Evolutionary conservation across 495 filamentous ascomycete species (phyloP).

Genomic region (Pyronema domesticum): DNA sequence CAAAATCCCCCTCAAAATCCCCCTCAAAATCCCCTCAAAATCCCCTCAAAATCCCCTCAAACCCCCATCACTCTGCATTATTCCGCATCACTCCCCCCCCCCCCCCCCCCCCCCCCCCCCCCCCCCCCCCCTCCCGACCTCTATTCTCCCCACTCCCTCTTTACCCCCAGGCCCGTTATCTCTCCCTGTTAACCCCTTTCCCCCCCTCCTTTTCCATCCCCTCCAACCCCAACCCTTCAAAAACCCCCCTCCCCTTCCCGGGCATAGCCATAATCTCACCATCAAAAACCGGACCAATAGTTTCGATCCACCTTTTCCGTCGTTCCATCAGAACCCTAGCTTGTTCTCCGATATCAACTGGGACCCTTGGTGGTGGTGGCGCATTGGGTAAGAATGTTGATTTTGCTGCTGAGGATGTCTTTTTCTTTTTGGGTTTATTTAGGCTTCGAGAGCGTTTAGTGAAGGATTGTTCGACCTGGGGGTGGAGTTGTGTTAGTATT

Average conservation of each 20-base stretch:
- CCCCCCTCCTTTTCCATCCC: constrained; percentile 40
- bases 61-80: no score
- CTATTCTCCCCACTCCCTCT: not conserved
- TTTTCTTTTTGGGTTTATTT: constrained; percentile 76
- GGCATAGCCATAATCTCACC: constrained; percentile 47
- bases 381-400: constrained; percentile 37
- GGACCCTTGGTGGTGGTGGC: constrained; percentile 35
- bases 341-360: constrained; percentile 77
- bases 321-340: constrained; percentile 82
- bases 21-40: no score
- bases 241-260: constrained; percentile 34
- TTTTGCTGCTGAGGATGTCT: constrained; percentile 25
- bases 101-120: no score
- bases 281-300: constrained; percentile 71
- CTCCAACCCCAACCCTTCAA: constrained; percentile 39
- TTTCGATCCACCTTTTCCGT: constrained; percentile 66
- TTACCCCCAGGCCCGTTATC: not conserved
- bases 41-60: no score
- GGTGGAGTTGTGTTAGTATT: not conserved
- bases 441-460: constrained; percentile 90
- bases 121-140: not conserved
- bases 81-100: no score
- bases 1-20: no score
- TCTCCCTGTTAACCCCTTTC: constrained; percentile 23
- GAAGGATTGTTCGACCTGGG: constrained; percentile 63